Evolutionary conservation across 106 monocot genomes (phyloP).

Genomic region (Chionographis japonica): DNA sequence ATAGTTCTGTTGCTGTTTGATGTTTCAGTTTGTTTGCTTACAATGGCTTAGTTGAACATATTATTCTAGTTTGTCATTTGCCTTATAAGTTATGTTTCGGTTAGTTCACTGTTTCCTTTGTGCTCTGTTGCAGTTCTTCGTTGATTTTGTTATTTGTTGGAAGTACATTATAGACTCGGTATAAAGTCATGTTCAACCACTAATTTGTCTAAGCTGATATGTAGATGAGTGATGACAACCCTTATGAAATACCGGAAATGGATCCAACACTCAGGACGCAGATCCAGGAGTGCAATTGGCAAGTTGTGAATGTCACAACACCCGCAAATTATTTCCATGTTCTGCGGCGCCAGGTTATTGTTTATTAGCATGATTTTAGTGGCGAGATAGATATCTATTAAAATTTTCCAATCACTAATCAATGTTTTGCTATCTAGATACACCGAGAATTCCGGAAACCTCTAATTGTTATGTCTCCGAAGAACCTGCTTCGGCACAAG

Average conservation of each 20-base stretch:
- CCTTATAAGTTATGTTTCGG: no score
- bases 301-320: constrained; percentile 93
- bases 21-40: no score
- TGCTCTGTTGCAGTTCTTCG: not conserved
- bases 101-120: no score
- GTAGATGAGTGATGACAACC: constrained; percentile 98
- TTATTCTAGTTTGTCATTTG: no score
- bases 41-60: no score
- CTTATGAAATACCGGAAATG: constrained; percentile 92
- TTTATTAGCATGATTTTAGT: not conserved
- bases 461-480: constrained; percentile 85
- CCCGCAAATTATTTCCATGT: constrained; percentile 99
- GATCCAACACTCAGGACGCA: constrained; percentile 91
- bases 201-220: not conserved
- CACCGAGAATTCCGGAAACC: constrained; percentile 98
- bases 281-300: constrained; percentile 99
- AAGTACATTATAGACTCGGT: not conserved
- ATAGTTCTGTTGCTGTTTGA: no score
- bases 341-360: constrained; percentile 81
- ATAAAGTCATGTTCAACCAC: not conserved
- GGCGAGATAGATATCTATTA: not conserved
- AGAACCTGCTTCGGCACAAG: constrained; percentile 92
- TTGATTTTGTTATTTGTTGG: not conserved
- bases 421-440: constrained; percentile 37
- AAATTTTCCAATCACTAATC: not conserved